Percentiles rank a stretch among this genome's conserved stretches.
Evolutionary conservation across 495 filamentous ascomycete genomes (phyloP).

Genomic region (Apiosordaria backusii): DNA sequence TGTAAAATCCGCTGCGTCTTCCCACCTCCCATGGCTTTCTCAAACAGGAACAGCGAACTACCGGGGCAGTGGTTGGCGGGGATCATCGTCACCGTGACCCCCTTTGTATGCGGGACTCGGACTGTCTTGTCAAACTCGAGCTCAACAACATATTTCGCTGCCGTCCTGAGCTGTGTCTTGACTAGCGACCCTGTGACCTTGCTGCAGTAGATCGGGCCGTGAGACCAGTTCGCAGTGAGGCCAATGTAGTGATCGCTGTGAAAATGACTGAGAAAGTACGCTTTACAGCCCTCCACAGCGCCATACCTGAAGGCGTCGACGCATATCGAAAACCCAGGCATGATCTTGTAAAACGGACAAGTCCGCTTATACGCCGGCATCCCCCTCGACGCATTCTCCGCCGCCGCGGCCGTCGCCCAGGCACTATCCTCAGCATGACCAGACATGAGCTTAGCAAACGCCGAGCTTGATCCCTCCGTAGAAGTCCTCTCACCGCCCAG

Average conservation of each 20-base stretch:
- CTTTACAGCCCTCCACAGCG: conserved; percentile 82
- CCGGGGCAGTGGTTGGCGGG: conserved; percentile 96
- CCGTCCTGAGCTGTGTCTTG: conserved; percentile 76
- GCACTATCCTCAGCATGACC: conserved; percentile 84
- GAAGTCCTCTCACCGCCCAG: conserved; percentile 34
- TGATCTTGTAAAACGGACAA: conserved; percentile 97
- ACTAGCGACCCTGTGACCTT: conserved; percentile 88
- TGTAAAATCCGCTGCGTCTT: conserved; percentile 77
- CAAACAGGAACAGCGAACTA: conserved; percentile 89
- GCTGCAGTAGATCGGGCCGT: conserved; percentile 96
- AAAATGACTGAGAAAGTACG: conserved; percentile 97
- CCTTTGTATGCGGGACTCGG: conserved; percentile 74
- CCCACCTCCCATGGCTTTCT: conserved; percentile 64
- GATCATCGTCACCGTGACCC: conserved; percentile 89
- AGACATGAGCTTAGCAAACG: conserved; percentile 90
- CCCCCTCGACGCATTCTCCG: conserved; percentile 73
- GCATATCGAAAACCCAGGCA: conserved; percentile 85
- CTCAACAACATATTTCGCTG: conserved; percentile 79
- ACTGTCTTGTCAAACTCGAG: conserved; percentile 80
- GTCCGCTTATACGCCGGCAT: conserved; percentile 85
- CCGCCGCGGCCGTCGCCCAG: conserved; percentile 81
- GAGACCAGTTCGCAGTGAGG: conserved; percentile 79
- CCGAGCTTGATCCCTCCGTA: conserved; percentile 45
- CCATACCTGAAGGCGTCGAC: conserved; percentile 98
- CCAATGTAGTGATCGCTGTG: conserved; percentile 98